Base-by-base conservation (phyloP, 1,284 basidiomycete genomes). In the Wolfiporia cocos region DNA sequence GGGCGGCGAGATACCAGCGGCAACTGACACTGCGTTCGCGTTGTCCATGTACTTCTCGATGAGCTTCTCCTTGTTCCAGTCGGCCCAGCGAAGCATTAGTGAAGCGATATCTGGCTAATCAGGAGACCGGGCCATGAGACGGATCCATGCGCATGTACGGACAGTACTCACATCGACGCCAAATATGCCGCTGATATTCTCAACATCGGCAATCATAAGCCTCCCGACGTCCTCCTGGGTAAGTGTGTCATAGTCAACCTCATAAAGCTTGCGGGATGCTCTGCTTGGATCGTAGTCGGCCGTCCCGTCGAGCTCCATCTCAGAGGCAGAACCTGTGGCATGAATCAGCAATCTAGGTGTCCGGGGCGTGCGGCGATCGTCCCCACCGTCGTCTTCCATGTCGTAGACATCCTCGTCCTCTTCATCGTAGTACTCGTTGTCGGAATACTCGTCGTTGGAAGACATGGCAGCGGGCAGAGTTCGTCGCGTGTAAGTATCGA, bases 61-160 rank as follows among this genome's bases (percentile, higher is more conserved):
- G n/a, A 98, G 76, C 46, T 85, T 84, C 65, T 99, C 95, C 59
- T 91, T 90, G 73, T 99, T 98, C 95, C 95, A 99, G 36, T 76
- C 73, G 70, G 88, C 83, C 66, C 92, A 73, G 23, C 93, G 81
- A 36, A 99, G 71, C 5, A 99, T 73, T 35, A 94, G 71, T 1
- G 84, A 77, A 2, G 94, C 92, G 3, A 73, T 73, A 49, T 68
- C 55, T 18, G 43, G 36, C 67, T 66, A 42, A 11, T 41, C 14
- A 17, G 9, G 7, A 31, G n/a, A 21, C 2, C 21, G 34, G 37
- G 15, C 43, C 29, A 37, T 35, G 19, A 30, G 22, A 44, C 17
- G 36, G 28, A 30, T 17, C 18, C 28, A 24, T 21, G 26, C 11
- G 37, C 30, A 30, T 5, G 20, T 22, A 31, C 23, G 24, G 20